Conservation (phyloP, 495 filamentous ascomycete species). For the Neurospora sp. region DNA sequence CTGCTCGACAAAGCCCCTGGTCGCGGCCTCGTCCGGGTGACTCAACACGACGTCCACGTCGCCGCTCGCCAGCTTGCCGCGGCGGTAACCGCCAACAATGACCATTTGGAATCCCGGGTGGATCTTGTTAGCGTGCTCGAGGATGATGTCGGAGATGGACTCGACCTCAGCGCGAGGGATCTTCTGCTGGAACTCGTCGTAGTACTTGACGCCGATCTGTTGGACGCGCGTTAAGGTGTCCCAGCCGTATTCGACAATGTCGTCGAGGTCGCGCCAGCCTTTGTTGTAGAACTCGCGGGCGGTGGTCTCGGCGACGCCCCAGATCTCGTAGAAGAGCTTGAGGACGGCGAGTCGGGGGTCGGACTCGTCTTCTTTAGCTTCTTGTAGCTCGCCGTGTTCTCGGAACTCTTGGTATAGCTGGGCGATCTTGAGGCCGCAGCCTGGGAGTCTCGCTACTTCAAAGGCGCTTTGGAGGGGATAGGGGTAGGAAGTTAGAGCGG, state of each 20-base stretch:
- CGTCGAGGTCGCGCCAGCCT: constrained; percentile 63
- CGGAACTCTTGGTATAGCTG: constrained; percentile 70
- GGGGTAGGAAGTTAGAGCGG: constrained; percentile 75
- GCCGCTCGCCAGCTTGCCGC: constrained; percentile 62
- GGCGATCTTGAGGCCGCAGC: constrained; percentile 74
- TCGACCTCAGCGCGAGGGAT: constrained; percentile 71
- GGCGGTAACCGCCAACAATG: constrained; percentile 76
- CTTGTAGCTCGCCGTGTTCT: constrained; percentile 44
- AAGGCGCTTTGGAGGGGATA: constrained; percentile 25
- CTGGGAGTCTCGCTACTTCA: constrained; percentile 66
- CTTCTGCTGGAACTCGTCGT: constrained; percentile 67
- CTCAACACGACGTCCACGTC: constrained; percentile 84
- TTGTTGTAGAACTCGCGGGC: constrained; percentile 78
- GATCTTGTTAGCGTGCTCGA: constrained; percentile 48
- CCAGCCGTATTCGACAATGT: constrained; percentile 83
- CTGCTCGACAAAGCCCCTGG: constrained; percentile 53
- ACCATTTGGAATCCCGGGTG: constrained; percentile 53
- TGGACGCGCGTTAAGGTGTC: constrained; percentile 60
- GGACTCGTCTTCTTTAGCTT: constrained; percentile 52
- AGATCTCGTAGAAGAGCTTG: constrained; percentile 66
- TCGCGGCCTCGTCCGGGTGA: constrained; percentile 60
- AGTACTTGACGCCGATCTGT: constrained; percentile 94
- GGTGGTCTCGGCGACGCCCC: constrained; percentile 79
- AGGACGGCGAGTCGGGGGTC: constrained; percentile 56
- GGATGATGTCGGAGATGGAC: constrained; percentile 51